Percentiles rank a stretch among this genome's conserved stretches.
phyloP scores from a whole-genome alignment of 202 grass and related monocot species.

The Miscanthus sacchariflorus region DNA sequence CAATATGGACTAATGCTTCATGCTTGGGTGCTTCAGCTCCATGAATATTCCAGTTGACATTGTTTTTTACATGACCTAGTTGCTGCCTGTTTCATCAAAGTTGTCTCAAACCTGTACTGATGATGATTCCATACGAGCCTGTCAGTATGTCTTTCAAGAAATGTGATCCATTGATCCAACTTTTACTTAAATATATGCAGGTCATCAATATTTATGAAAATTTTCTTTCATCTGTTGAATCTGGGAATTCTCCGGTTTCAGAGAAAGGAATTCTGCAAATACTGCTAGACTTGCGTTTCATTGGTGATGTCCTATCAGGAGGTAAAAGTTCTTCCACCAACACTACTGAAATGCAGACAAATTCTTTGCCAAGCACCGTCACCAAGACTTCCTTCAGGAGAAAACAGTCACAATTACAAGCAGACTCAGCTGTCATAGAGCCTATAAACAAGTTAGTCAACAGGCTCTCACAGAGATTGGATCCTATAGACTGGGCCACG shows the following conservation, averaged over 20 bases:
- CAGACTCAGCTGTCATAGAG: constrained; percentile 63
- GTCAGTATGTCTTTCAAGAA: constrained; percentile 40
- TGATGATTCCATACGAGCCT: constrained; percentile 33
- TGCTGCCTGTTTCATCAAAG: background rate
- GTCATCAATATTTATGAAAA: constrained; percentile 82
- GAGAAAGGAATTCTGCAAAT: constrained; percentile 95
- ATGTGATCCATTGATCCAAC: constrained; percentile 38
- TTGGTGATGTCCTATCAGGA: constrained; percentile 89
- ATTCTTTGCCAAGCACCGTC: constrained; percentile 50
- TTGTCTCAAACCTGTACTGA: constrained; percentile 17
- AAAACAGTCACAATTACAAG: constrained; percentile 64
- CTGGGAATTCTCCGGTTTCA: constrained; percentile 72
- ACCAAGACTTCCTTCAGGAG: constrained; percentile 82
- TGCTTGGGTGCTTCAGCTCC: background rate
- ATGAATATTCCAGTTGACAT: background rate
- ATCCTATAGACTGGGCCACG: constrained; percentile 99
- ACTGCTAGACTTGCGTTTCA: constrained; percentile 87
- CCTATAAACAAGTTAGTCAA: constrained; percentile 75
- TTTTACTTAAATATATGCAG: constrained; percentile 53
- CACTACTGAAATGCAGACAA: constrained; percentile 54
- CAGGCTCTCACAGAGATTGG: constrained; percentile 84
- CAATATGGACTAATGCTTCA: background rate
- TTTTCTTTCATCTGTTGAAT: constrained; percentile 65
- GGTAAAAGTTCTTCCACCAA: constrained; percentile 63
- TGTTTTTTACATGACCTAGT: background rate